Conservation (phyloP, 805 yeast species). For the Candida broadrunensis region DNA sequence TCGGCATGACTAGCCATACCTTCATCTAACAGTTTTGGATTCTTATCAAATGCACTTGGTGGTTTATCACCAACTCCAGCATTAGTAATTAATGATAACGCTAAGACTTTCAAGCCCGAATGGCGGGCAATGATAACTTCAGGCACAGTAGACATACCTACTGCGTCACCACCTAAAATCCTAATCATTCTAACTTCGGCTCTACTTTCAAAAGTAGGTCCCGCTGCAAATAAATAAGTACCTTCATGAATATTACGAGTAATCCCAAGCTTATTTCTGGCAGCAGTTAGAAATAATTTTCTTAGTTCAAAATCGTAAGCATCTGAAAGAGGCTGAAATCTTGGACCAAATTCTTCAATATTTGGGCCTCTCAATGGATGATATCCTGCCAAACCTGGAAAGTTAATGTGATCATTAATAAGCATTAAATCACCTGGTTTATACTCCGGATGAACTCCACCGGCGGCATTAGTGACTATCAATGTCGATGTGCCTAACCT, state of each 20-base stretch:
- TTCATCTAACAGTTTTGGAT: conserved; percentile 51
- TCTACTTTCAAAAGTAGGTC: conserved; percentile 91
- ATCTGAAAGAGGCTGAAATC: conserved; percentile 85
- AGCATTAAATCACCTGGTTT: conserved; percentile 90
- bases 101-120: conserved; percentile 76
- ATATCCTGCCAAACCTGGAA: conserved; percentile 87
- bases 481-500: conserved; percentile 58
- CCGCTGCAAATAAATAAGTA: conserved; percentile 77
- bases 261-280: conserved; percentile 42
- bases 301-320: conserved; percentile 81
- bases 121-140: conserved; percentile 94
- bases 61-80: conserved; percentile 71
- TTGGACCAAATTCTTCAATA: conserved; percentile 72
- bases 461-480: conserved; percentile 95
- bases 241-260: conserved; percentile 80
- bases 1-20: conserved; percentile 93
- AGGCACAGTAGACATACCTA: conserved; percentile 98
- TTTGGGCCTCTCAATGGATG: conserved; percentile 90
- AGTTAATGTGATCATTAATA: conserved; percentile 80
- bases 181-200: conserved; percentile 84
- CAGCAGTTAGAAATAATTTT: conserved; percentile 53
- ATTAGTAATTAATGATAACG: conserved; percentile 84
- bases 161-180: conserved; percentile 83
- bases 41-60: conserved; percentile 58
- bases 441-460: conserved; percentile 69